Conservation (phyloP, 2,329 filamentous ascomycete species). For the Verruconis gallopava region DNA sequence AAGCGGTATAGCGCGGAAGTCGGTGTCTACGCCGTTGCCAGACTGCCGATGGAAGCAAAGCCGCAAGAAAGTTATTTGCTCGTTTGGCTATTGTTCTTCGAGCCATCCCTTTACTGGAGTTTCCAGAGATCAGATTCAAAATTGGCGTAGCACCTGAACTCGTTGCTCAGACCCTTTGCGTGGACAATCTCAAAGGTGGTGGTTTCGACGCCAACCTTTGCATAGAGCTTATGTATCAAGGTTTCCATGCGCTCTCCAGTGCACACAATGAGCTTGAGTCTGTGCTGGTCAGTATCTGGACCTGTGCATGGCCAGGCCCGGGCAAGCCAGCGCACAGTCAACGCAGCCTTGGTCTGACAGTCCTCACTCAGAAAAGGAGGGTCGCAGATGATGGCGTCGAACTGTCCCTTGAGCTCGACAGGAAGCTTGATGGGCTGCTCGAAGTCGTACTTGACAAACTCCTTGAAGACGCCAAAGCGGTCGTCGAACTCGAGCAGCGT, state of each 20-base stretch:
- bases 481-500: conserved; percentile 61
- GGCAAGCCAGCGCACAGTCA: conserved; percentile 63
- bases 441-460: conserved; percentile 67
- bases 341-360: conserved; percentile 67
- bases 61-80: too few species aligned
- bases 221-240: conserved; percentile 55
- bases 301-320: conserved; percentile 27
- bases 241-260: conserved; percentile 65
- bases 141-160: conserved; percentile 69
- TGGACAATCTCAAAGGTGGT: conserved; percentile 60
- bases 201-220: conserved; percentile 45
- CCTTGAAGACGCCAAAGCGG: conserved; percentile 59
- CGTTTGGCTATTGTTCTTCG: too few species aligned
- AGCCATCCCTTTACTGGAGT: conserved; percentile 13
- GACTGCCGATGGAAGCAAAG: too few species aligned
- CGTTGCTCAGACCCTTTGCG: conserved; percentile 62
- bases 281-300: conserved; percentile 11
- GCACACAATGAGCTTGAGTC: conserved; percentile 46
- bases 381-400: conserved; percentile 61
- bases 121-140: conserved; percentile 47
- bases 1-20: neutral
- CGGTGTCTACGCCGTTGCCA: too few species aligned
- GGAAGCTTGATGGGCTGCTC: conserved; percentile 54
- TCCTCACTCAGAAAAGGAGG: conserved; percentile 70
- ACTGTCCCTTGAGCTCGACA: conserved; percentile 46